Percentiles rank a stretch among this genome's conserved stretches.
These are phyloP conservation scores for Penicillium sp. DNA, from an alignment of 2,329 filamentous ascomycete genomes.

Conservation along the genomic window DNA sequence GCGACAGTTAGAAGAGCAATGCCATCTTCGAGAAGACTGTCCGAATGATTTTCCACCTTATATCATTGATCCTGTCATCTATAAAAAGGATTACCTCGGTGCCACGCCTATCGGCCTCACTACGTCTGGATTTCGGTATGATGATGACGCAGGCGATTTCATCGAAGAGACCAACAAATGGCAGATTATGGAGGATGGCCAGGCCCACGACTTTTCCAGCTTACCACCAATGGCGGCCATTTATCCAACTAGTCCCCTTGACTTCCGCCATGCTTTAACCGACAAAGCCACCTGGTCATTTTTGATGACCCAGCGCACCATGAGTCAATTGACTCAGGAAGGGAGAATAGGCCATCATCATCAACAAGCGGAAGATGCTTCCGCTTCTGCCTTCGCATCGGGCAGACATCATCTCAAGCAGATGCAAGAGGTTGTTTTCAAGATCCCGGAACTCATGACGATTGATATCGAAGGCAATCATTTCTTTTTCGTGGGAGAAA, in stretches of 20 bases:
- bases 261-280: constrained; percentile 11
- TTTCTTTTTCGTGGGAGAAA: constrained; percentile 25
- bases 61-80: constrained; percentile 10
- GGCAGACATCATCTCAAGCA: background rate
- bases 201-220: constrained; percentile 1
- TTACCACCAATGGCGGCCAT: constrained; percentile 13
- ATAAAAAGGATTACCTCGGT: constrained; percentile 11
- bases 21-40: background rate
- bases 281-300: constrained; percentile 15
- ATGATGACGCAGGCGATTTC: background rate
- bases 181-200: background rate
- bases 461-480: constrained; percentile 17
- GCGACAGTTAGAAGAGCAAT: background rate
- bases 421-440: constrained; percentile 6
- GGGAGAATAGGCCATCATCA: background rate
- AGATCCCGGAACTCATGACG: constrained; percentile 5
- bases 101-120: constrained; percentile 8
- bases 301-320: background rate
- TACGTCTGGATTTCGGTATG: constrained; percentile 7
- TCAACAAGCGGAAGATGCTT: background rate
- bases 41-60: background rate
- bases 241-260: constrained; percentile 5
- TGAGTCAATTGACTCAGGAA: background rate
- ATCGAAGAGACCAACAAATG: background rate
- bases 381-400: background rate